Conservation (phyloP, 2,329 filamentous ascomycete genomes). For the Cordyceps tenuipes region DNA sequence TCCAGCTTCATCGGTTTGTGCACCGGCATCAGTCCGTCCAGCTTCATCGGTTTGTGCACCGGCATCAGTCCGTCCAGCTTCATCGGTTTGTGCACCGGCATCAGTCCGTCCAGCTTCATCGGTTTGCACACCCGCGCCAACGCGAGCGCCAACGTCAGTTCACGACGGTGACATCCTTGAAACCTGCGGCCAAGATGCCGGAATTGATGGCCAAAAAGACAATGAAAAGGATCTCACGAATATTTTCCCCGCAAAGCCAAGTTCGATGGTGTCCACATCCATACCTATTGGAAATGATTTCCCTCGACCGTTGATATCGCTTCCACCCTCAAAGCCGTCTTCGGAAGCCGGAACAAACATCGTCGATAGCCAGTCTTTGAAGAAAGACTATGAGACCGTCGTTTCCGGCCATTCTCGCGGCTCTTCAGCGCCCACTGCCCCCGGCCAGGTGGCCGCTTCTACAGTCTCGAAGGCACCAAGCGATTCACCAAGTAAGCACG, state of each 20-base stretch:
- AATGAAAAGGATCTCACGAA: neutral
- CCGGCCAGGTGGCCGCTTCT: slow-evolving; percentile 16
- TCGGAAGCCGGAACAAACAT: neutral
- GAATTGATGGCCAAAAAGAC: neutral
- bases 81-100: neutral
- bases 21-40: neutral
- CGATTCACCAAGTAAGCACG: neutral
- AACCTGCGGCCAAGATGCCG: neutral
- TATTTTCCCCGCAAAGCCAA: neutral
- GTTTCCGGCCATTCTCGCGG: neutral
- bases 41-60: neutral
- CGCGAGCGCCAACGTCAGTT: neutral
- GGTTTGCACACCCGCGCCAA: neutral
- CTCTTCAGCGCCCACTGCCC: neutral
- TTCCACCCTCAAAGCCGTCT: neutral
- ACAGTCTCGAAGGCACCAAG: neutral
- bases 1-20: neutral
- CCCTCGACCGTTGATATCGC: neutral
- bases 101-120: neutral
- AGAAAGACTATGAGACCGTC: neutral
- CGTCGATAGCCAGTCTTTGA: neutral
- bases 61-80: neutral
- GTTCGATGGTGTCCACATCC: neutral
- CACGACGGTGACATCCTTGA: neutral
- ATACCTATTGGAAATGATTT: neutral